Evolutionary conservation across 2,329 filamentous ascomycete species (phyloP), one percentile per base, ranked within the genome.

Genomic region (Pseudocercospora fuligena): DNA sequence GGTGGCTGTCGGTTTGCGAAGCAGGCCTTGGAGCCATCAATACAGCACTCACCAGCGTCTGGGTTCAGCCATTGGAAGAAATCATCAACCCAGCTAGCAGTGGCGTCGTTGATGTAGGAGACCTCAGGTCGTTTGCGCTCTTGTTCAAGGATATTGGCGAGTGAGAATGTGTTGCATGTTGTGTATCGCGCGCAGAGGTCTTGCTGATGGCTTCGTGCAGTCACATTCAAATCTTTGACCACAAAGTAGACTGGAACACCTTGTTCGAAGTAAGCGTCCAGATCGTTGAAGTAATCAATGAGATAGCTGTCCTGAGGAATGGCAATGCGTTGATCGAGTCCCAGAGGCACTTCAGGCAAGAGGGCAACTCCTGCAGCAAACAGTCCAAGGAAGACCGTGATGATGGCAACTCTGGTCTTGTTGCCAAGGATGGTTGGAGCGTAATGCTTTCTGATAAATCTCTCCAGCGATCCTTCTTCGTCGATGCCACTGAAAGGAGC

Each of bases 191-290:
- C 93, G 79, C 95, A 99, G 3, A 99, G 85, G 69, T 96, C 89
- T 76, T 92, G 90, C 78, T 99, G 96, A 67, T 92, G 87, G 36
- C 82, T 76, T 33, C 93, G 86, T 67, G 91, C 81, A 0, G 94
- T 96, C 16, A 90, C 86, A 73, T 98, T 95, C 53, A 95, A 84
- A 58, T 91, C 87, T 21, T 90, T 88, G 2, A 94, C 93, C 54
- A 99, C 93, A 78, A 99, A 99, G 79, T 98, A 99, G 7, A 99
- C 93, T 0, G 95, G 95, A 58, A 95, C 94, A 0, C 95, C 96
- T 16, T 89, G 90, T 67, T 94, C 92, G 73, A 98, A 91, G 77
- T 99, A 99, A 66, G 89, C 89, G 78, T 97, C 97, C 31, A 99
- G 83, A 77, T 99, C 95, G 75, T 98, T 93, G 80, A 99, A 99